These are phyloP conservation scores for Talaromyces marneffei DNA, from an alignment of 2,329 filamentous ascomycete genomes.

Conservation along the genomic window DNA sequence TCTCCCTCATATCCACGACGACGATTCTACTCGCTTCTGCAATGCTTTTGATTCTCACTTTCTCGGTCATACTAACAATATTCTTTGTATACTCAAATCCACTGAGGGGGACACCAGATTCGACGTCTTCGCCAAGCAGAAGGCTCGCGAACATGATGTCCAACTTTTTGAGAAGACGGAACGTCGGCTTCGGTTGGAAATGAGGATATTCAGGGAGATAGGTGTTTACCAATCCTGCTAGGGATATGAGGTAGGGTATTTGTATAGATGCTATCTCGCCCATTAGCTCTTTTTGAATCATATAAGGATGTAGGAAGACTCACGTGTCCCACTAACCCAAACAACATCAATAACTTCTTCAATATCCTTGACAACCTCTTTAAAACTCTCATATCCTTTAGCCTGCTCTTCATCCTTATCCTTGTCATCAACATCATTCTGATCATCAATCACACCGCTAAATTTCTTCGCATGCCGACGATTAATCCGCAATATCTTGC, in stretches of 20 bases:
- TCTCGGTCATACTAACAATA: constrained; percentile 66
- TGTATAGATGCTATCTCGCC: constrained; percentile 61
- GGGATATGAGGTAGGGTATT: constrained; percentile 72
- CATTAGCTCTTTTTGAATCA: neutral
- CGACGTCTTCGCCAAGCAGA: constrained; percentile 60
- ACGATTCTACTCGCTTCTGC: constrained; percentile 69
- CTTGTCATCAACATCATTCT: constrained; percentile 13
- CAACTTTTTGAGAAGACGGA: constrained; percentile 67
- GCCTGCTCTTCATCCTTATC: constrained; percentile 32
- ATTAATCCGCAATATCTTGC: constrained; percentile 46
- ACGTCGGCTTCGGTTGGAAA: constrained; percentile 61
- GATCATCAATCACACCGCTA: constrained; percentile 21
- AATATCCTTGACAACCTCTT: constrained; percentile 66
- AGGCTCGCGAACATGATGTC: constrained; percentile 79
- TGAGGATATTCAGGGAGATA: constrained; percentile 65
- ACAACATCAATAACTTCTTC: constrained; percentile 70
- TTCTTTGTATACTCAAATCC: constrained; percentile 60
- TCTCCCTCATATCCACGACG: constrained; percentile 59
- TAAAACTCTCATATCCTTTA: constrained; percentile 56
- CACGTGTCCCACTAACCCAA: constrained; percentile 84
- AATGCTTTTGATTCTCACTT: constrained; percentile 77
- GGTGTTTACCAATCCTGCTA: constrained; percentile 66
- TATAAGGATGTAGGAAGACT: constrained; percentile 31
- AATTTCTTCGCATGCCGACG: constrained; percentile 50
- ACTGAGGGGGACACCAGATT: constrained; percentile 59